These are phyloP conservation scores for Pistacia atlantica DNA, from an alignment of 345 rosid species.

Conservation along the genomic window DNA sequence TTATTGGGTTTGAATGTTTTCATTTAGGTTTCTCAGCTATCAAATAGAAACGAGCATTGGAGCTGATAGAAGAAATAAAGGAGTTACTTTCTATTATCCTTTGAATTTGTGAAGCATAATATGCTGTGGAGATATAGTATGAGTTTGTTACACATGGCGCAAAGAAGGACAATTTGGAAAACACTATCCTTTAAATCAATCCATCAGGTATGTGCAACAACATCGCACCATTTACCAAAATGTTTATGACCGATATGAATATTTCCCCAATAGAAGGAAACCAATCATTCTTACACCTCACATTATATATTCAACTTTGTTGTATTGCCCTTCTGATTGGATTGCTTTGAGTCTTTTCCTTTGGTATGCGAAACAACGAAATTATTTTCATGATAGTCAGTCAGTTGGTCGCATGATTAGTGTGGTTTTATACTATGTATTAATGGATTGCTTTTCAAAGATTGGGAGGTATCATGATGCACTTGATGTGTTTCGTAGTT, in stretches of 20 bases:
- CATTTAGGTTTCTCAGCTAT: too few relatives aligned
- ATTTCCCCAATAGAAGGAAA: constrained; percentile 14
- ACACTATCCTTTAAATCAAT: neutral
- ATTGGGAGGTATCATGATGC: too few relatives aligned
- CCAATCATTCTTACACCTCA: constrained; percentile 40
- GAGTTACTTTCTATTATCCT: too few relatives aligned
- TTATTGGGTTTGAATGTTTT: too few relatives aligned
- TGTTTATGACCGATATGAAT: neutral
- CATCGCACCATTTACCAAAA: neutral
- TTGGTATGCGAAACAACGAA: constrained; percentile 55
- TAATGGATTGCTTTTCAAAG: too few relatives aligned
- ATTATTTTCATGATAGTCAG: constrained; percentile 45
- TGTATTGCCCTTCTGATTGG: neutral
- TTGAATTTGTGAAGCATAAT: too few relatives aligned
- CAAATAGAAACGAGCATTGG: too few relatives aligned
- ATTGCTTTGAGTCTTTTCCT: constrained; percentile 60
- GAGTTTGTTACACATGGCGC: too few relatives aligned
- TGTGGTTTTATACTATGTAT: constrained; percentile 26
- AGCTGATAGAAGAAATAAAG: too few relatives aligned
- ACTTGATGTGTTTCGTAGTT: too few relatives aligned
- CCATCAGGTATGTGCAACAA: constrained; percentile 17
- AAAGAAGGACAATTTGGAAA: too few relatives aligned
- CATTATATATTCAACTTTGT: constrained; percentile 43
- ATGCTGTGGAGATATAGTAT: too few relatives aligned
- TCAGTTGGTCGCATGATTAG: constrained; percentile 57